phyloP scores from a whole-genome alignment of 306 rosid species.

The Luffa acutangula region DNA sequence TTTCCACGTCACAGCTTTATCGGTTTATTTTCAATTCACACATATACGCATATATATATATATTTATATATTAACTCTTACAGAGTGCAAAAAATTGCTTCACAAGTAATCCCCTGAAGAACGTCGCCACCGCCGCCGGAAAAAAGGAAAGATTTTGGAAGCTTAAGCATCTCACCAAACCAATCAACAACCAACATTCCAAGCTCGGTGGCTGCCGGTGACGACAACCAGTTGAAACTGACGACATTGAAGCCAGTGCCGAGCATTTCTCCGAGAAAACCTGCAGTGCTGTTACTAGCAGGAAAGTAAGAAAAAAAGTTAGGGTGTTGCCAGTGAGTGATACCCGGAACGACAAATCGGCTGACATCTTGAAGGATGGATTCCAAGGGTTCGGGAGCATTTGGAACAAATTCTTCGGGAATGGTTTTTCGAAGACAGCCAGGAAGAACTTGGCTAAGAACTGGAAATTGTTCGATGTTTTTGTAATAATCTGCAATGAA shows the following conservation, averaged over 20 bases:
- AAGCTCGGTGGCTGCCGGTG: conserved; percentile 36
- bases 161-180: conserved; percentile 28
- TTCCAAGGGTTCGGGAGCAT: conserved; percentile 19
- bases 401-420: conserved; percentile 18
- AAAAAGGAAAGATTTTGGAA: conserved; percentile 25
- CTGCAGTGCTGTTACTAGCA: conserved; percentile 10
- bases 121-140: conserved; percentile 31
- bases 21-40: too few relatives aligned
- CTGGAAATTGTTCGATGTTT: conserved; percentile 20
- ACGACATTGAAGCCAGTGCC: conserved; percentile 21
- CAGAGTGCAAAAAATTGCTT: conserved; percentile 27
- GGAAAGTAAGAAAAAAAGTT: conserved; percentile 23
- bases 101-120: conserved; percentile 29
- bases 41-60: too few relatives aligned
- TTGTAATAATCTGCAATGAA: conserved; percentile 29
- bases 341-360: conserved; percentile 20
- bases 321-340: conserved; percentile 36
- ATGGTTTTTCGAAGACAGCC: conserved; percentile 16
- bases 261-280: conserved; percentile 29
- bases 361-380: conserved; percentile 26
- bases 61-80: too few relatives aligned
- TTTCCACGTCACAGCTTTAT: too few relatives aligned
- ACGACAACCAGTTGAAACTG: conserved; percentile 34
- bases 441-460: conserved; percentile 26
- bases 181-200: conserved; percentile 35